phyloP scores from a whole-genome alignment of 257 asterid species.

The Petrea volubilis region DNA sequence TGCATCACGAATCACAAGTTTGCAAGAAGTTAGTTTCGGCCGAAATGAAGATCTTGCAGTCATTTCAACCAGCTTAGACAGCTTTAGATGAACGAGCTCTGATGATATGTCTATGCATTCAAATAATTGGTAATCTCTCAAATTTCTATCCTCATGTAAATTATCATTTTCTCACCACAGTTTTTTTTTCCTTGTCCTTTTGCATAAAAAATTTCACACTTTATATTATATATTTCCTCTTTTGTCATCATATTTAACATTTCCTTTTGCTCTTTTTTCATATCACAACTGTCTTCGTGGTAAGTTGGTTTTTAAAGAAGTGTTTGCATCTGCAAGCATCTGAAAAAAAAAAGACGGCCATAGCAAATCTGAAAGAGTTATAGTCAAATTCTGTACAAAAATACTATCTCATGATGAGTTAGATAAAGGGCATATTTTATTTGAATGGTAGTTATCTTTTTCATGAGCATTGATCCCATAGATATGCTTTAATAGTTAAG shows the following conservation, averaged over 20 bases:
- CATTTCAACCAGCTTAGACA: conserved; percentile 15
- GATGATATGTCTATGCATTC: background rate
- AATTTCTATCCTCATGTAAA: background rate
- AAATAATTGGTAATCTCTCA: conserved; percentile 3
- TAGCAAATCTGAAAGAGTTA: background rate
- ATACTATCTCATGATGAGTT: background rate
- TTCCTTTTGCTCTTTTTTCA: too few relatives aligned
- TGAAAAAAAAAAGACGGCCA: background rate
- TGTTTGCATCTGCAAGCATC: background rate
- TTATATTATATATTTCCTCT: background rate
- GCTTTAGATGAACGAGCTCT: background rate
- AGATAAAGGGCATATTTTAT: background rate
- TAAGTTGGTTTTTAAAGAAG: background rate
- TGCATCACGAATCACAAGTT: conserved; percentile 21
- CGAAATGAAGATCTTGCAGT: conserved; percentile 22
- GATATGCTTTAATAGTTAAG: background rate
- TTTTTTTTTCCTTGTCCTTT: conserved; percentile 3
- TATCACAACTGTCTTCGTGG: background rate
- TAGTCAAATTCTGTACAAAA: background rate
- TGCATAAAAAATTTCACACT: background rate
- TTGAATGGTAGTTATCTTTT: background rate
- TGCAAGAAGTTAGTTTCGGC: conserved; percentile 21
- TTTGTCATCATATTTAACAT: background rate
- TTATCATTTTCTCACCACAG: background rate
- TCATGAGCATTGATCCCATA: background rate